These are phyloP conservation scores for Nidula niveotomentosa DNA, from an alignment of 1,284 basidiomycete genomes.

Conservation along the genomic window DNA sequence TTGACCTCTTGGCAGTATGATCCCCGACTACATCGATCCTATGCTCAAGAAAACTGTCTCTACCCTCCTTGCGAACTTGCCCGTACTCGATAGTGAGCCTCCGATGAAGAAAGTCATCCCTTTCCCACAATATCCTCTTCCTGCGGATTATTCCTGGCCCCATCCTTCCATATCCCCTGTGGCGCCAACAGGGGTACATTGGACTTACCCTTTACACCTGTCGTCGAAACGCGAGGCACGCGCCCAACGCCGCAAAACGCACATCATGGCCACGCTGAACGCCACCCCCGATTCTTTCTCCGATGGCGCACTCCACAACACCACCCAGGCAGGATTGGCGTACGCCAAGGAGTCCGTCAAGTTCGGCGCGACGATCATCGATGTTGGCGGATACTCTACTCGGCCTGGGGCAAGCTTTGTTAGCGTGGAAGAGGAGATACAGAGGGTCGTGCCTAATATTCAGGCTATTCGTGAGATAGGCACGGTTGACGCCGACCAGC, in stretches of 20 bases:
- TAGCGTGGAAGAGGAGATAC: conserved; percentile 71
- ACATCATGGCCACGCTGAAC: conserved; percentile 94
- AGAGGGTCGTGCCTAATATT: conserved; percentile 76
- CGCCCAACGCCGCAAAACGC: conserved; percentile 41
- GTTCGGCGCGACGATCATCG: conserved; percentile 77
- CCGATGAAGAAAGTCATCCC: conserved; percentile 69
- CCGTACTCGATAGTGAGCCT: conserved; percentile 29
- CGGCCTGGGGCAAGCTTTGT: conserved; percentile 78
- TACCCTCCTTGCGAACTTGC: conserved; percentile 42
- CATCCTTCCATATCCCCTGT: conserved; percentile 7
- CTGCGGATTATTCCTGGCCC: conserved; percentile 8
- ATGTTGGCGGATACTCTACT: conserved; percentile 95
- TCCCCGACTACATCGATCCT: conserved; percentile 71
- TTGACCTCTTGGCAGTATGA: conserved; percentile 48
- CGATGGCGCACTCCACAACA: conserved; percentile 72
- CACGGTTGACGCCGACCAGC: neutral
- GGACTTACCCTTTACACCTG: conserved; percentile 39
- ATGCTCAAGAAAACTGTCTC: conserved; percentile 43
- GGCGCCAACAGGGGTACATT: conserved; percentile 46
- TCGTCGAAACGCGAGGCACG: conserved; percentile 8
- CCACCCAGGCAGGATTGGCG: conserved; percentile 43
- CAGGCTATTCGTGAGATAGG: conserved; percentile 33
- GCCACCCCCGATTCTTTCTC: conserved; percentile 98
- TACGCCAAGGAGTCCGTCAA: conserved; percentile 48
- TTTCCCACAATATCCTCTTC: conserved; percentile 52